Conservation (phyloP, 2,329 filamentous ascomycete genomes). For the Gaeumannomyces tritici region DNA sequence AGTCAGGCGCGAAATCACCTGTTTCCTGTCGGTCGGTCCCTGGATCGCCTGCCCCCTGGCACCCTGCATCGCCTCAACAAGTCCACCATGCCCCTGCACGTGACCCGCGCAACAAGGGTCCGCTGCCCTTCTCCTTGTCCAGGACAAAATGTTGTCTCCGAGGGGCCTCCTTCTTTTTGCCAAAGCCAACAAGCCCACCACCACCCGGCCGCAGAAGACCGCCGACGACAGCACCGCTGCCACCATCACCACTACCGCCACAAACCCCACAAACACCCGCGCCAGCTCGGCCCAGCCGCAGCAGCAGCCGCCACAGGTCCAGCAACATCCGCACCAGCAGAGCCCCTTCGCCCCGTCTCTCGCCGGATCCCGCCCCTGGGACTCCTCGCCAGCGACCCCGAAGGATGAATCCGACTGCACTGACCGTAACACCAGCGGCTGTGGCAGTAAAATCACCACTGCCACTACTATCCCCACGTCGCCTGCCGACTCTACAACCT, state of each 20-base stretch:
- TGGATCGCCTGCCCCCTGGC: not conserved
- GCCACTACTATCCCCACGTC: not conserved
- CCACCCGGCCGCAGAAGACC: not conserved
- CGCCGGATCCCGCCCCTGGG: not conserved
- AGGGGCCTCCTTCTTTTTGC: not conserved
- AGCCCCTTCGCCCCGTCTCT: not conserved
- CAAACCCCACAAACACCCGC: too few relatives aligned
- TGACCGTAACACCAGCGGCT: not conserved
- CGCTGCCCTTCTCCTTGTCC: not conserved
- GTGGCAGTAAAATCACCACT: not conserved
- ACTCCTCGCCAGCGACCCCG: not conserved
- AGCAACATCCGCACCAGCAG: not conserved
- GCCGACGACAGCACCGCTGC: too few relatives aligned
- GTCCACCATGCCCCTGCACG: not conserved
- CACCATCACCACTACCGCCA: too few relatives aligned
- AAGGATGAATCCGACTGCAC: not conserved
- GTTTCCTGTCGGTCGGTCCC: not conserved
- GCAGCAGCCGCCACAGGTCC: too few relatives aligned
- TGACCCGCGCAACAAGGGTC: not conserved
- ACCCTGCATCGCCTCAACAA: not conserved
- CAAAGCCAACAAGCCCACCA: not conserved
- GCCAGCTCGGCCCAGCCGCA: not conserved
- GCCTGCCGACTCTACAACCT: not conserved
- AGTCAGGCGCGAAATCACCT: not conserved
- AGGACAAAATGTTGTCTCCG: not conserved